Evolutionary conservation across 2,329 filamentous ascomycete genomes (phyloP), one percentile per base, ranked within the genome.

Genomic region (Cladosporium halotolerans): DNA sequence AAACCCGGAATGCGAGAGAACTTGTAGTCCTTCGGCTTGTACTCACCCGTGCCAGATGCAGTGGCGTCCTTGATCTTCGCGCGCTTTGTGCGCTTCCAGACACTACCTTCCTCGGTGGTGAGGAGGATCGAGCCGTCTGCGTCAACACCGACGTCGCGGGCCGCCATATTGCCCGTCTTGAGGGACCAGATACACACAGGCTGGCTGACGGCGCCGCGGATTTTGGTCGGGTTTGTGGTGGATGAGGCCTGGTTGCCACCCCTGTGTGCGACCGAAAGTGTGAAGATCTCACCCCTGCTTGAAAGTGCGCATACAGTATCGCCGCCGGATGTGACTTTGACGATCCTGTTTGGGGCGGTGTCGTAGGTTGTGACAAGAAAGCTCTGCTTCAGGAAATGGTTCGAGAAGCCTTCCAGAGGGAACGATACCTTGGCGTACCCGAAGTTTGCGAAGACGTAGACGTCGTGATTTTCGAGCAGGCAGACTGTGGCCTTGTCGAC

Each of bases 121-220:
- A 99, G 83, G 52, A 99, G 95, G 59, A 99, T 89, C 0, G 91
- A 95, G 2, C 91, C 93, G 68, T 97, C 87, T 66, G 96, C 90
- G 36, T 91, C 89, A 3, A 97, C 85, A 57, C 84, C 87, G 2
- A 95, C 89, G 55, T 96, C 96, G 50, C 82, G 81, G 31, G 89
- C 91, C 3, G 90, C 90, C 83, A 86, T 85, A 53, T 83, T 81
- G 55, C 88, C 86, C 66, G 95, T 96, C 61, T 86, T 85, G 2
- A 91, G 84, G 31, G 86, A 88, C 93, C 93, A 99, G 23, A 96
- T 84, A 54, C 88, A 85, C 57, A 88, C 82, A 0, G 92, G 89
- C 36, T 77, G 72, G 0, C 88, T 90, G 3, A 96, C 75, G 2
- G 90, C 88, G 57, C 86, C 86, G 59, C 86, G 88, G 55, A 95